A percentile compares a stretch with the other conserved stretches of the same genome.
Evolutionary conservation across 345 rosid species (phyloP).

Genomic region (Fremontodendron californicum): DNA sequence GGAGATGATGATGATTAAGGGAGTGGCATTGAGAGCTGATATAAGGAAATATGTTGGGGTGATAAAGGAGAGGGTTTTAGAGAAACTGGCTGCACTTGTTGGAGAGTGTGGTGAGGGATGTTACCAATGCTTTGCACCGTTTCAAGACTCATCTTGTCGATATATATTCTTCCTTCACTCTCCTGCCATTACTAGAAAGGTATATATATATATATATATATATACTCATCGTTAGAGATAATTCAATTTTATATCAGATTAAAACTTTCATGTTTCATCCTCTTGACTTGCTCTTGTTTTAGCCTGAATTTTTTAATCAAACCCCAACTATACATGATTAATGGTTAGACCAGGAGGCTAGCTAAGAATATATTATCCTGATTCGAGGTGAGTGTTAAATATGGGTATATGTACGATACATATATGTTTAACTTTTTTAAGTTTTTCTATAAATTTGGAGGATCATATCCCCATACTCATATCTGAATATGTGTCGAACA

Average conservation of each 20-base stretch:
- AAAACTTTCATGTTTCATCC: not conserved
- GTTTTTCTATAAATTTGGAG: too few species aligned
- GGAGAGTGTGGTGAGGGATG: constrained; percentile 40
- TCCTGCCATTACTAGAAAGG: constrained; percentile 38
- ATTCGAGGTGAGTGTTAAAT: too few species aligned
- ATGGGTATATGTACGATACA: too few species aligned
- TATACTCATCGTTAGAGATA: too few species aligned
- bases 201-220: too few species aligned
- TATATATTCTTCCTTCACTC: constrained; percentile 38
- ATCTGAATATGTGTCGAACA: too few species aligned
- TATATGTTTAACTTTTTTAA: too few species aligned
- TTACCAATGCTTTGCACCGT: constrained; percentile 44
- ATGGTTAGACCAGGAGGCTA: not conserved
- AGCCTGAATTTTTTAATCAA: not conserved
- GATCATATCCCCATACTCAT: too few species aligned
- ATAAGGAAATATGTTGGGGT: constrained; percentile 29
- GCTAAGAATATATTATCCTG: too few species aligned
- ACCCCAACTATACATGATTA: not conserved
- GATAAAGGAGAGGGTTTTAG: constrained; percentile 44
- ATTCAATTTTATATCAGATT: not conserved
- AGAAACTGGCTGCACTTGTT: constrained; percentile 38
- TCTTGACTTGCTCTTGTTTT: not conserved
- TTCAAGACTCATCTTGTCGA: constrained; percentile 42
- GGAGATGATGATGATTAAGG: constrained; percentile 14
- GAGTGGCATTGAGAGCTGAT: constrained; percentile 22